Base-by-base conservation (phyloP, 2,329 filamentous ascomycete species). In the Pseudomassariella vexata region DNA sequence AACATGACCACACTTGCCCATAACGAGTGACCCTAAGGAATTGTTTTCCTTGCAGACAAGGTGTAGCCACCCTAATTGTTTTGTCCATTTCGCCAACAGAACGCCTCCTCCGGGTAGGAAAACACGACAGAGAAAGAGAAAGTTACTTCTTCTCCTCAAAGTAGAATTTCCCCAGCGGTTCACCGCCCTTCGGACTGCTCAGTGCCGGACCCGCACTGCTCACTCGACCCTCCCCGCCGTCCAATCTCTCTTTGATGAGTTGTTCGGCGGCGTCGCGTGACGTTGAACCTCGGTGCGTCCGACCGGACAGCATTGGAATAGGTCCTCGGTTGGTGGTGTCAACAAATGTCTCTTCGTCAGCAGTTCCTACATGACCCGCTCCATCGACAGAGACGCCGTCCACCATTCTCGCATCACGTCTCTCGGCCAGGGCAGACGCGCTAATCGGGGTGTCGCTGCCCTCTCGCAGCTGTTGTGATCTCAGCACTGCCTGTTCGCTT, bases 381-480 rank as follows among this genome's bases (percentile, higher is more conserved):
- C 73, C 68, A 46, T 81, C 80, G 3, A 62, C 55, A 1, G 77
- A 73, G 24, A 84, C 68, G 2, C 79, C 80, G 49, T 85, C 79
- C 35, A 83, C 62, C 68, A 81, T 78, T 31, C 73, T 70, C 12
- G 78, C 77, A 47, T 83, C 77, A 3, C 68, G 58, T 28, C 69
- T 60, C 50, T 79, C 73, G 33, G 68, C 63, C 6, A 67, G 53
- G 3, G 66, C 57, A 17, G 68, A 56, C 35, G 68, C 46, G 53
- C 53, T 71, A 39, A 57, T 59, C 3, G 62, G 65, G 6, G 63
- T 68, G 46, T 72, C 53, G 29, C 47, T 47, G 47, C 49, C 9
- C 22, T 53, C 49, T 14, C 52, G 42, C 37, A 47, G 35, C 34
- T 53, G 48, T 12, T 47, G 46, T 15, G 42, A 46, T 28, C 50